A percentile compares a stretch with the other conserved stretches of the same genome.
phyloP scores from a whole-genome alignment of 371 early-diverging fungal genomes.

The Syncephalis fuscata region DNA sequence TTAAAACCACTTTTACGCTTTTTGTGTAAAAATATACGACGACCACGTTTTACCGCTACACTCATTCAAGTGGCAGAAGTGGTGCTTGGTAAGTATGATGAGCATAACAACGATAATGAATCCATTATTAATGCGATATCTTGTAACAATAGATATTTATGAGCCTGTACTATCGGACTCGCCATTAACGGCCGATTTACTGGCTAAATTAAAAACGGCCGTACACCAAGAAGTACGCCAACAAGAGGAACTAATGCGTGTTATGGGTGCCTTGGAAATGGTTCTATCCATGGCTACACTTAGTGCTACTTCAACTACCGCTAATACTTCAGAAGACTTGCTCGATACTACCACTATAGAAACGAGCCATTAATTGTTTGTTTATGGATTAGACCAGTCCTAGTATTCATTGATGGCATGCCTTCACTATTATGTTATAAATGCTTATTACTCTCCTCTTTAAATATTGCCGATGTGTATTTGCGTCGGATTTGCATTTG shows the following conservation, averaged over 20 bases:
- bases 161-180: slow-evolving; percentile 58
- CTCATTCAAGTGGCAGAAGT: slow-evolving; percentile 57
- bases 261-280: slow-evolving; percentile 73
- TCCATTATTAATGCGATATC: not conserved
- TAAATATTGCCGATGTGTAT: no score
- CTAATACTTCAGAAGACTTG: no score
- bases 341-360: no score
- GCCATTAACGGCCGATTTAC: slow-evolving; percentile 46
- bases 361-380: no score
- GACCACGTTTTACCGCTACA: slow-evolving; percentile 59
- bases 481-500: no score
- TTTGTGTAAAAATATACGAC: slow-evolving; percentile 49
- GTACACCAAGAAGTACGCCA: slow-evolving; percentile 52
- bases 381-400: no score
- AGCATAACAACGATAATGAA: no score
- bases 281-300: slow-evolving; percentile 18
- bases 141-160: slow-evolving; percentile 76
- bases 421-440: no score
- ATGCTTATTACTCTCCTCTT: no score
- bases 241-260: slow-evolving; percentile 51
- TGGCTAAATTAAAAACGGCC: slow-evolving; percentile 36
- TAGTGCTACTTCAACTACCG: no score
- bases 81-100: slow-evolving; percentile 36
- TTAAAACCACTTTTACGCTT: slow-evolving; percentile 71
- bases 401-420: no score